Evolutionary conservation across 2,329 filamentous ascomycete genomes (phyloP).

Genomic region (Stylonectria norvegica): DNA sequence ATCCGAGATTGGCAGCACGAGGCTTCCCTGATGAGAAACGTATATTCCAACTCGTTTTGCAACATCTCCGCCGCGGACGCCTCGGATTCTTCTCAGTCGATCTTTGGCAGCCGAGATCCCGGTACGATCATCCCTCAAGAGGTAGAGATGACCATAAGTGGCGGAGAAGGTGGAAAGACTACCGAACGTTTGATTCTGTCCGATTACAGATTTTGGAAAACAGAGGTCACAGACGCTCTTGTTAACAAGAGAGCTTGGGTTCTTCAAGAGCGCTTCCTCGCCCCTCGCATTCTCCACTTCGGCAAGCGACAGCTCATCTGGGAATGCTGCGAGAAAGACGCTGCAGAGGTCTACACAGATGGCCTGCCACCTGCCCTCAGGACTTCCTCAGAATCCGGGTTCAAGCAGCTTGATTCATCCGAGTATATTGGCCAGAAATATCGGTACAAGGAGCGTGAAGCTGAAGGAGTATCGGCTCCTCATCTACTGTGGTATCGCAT

Average conservation of each 20-base stretch:
- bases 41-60: conserved; percentile 6
- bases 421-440: too few relatives aligned
- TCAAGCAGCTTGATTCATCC: too few relatives aligned
- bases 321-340: conserved; percentile 3
- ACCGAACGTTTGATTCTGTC: neutral
- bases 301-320: conserved; percentile 6
- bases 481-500: conserved; percentile 2
- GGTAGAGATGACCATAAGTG: neutral
- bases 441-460: neutral
- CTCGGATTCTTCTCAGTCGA: neutral
- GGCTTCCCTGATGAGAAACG: neutral
- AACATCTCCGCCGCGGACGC: conserved; percentile 6
- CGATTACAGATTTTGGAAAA: neutral
- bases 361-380: neutral
- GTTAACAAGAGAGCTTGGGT: conserved; percentile 6
- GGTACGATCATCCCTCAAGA: neutral
- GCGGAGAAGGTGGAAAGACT: neutral
- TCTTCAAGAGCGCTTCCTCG: conserved; percentile 5
- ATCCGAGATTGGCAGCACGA: conserved; percentile 1
- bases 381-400: neutral
- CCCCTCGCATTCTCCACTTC: conserved; percentile 4
- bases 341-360: conserved; percentile 1
- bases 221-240: neutral
- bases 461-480: neutral
- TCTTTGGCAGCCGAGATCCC: conserved; percentile 1